Percentiles rank a stretch among this genome's conserved stretches.
Conservation (phyloP, 2,329 filamentous ascomycete genomes). For the Monilinia vaccinii-corymbosi region DNA sequence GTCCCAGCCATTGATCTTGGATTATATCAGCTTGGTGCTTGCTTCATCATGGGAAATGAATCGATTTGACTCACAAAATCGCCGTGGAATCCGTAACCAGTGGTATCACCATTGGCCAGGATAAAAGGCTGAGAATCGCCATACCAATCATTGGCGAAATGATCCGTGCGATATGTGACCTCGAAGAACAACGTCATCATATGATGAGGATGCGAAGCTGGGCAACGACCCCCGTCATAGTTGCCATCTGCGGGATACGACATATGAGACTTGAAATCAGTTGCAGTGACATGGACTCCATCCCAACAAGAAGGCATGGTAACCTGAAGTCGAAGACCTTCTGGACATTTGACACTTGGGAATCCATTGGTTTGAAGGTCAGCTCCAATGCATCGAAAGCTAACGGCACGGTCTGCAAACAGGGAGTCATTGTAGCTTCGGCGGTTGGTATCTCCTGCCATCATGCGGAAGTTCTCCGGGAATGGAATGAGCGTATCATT, state of each 20-base stretch:
- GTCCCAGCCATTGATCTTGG: slow-evolving; percentile 9
- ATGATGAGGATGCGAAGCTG: slow-evolving; percentile 41
- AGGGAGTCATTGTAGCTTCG: slow-evolving; percentile 7
- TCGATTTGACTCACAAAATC: neutral
- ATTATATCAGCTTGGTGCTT: neutral
- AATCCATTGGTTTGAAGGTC: slow-evolving; percentile 39
- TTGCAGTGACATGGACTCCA: slow-evolving; percentile 44
- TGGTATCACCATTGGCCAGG: slow-evolving; percentile 10
- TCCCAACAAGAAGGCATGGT: slow-evolving; percentile 55
- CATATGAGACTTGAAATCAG: slow-evolving; percentile 48
- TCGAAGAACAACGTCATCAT: slow-evolving; percentile 52
- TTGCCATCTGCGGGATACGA: slow-evolving; percentile 36
- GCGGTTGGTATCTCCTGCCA: slow-evolving; percentile 32
- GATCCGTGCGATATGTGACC: slow-evolving; percentile 46
- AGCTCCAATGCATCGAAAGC: slow-evolving; percentile 45
- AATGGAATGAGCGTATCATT: slow-evolving; percentile 4
- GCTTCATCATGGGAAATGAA: neutral
- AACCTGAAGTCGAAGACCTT: slow-evolving; percentile 43
- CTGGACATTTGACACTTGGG: slow-evolving; percentile 44
- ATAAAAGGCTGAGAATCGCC: slow-evolving; percentile 37
- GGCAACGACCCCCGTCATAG: slow-evolving; percentile 39
- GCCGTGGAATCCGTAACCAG: slow-evolving; percentile 11
- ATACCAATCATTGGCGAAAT: slow-evolving; percentile 51
- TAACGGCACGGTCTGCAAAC: slow-evolving; percentile 17
- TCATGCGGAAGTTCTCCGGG: slow-evolving; percentile 36